Evolutionary conservation across 176 grass and related monocot species (phyloP), one percentile per base, ranked within the genome.

Genomic region (Phragmites australis): DNA sequence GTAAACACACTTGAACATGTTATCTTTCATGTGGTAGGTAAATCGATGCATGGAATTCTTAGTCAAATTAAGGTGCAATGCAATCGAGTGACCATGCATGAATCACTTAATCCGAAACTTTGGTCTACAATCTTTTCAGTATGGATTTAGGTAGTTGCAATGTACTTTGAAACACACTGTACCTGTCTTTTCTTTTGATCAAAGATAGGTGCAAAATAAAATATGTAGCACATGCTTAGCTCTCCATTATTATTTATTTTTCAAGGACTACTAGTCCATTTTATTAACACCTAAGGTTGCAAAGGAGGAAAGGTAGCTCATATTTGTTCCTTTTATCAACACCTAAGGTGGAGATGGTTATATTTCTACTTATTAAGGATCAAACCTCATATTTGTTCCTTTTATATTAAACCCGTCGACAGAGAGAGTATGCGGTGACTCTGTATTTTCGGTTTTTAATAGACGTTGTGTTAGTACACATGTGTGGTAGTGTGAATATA

Each of bases 241-340:
- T 31, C 31, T 44, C 19, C 21, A 29, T 65, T 65, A 5, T n/a
- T n/a, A n/a, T n/a, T n/a, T n/a, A n/a, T n/a, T 50, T 50, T 4
- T 29, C 5, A 53, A 48, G 2, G 2, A 45, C 70, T n/a, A n/a
- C n/a, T n/a, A n/a, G n/a, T n/a, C n/a, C n/a, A n/a, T n/a, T 31
- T 39, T 3, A 29, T 67, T 49, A 65, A 86, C 37, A 81, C 1
- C 60, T 75, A 55, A 68, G 57, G 26, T 27, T 86, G 26, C 21
- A 72, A 32, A 37, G 6, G 42, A 1, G 14, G 0, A 43, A 61
- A 15, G 57, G 23, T 46, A 51, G 62, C 72, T n/a, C n/a, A n/a
- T n/a, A n/a, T n/a, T n/a, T n/a, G n/a, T n/a, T n/a, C n/a, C n/a
- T n/a, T n/a, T n/a, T n/a, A n/a, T n/a, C n/a, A n/a, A n/a, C n/a